Conservation (phyloP, 2,329 filamentous ascomycete genomes). For the Parascedosporium putredinis region DNA sequence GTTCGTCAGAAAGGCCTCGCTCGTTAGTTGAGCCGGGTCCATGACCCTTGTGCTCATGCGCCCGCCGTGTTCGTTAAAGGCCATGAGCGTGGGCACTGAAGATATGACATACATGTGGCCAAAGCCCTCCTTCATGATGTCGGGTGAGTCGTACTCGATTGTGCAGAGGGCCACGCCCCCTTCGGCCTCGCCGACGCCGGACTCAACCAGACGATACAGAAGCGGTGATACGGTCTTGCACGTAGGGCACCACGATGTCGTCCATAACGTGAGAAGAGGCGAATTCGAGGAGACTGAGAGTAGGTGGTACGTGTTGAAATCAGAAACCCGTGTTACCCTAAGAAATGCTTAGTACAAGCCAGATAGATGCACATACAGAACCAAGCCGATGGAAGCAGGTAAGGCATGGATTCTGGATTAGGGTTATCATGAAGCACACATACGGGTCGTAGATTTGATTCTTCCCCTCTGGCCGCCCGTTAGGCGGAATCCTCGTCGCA, state of each 20-base stretch:
- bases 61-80: conserved; percentile 30
- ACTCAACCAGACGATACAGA: conserved; percentile 35
- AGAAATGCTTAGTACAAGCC: conserved; percentile 5
- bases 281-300: conserved; percentile 41
- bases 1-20: conserved; percentile 38
- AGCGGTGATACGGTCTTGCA: conserved; percentile 41
- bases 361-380: no score
- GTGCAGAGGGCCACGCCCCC: conserved; percentile 44
- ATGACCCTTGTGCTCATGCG: conserved; percentile 2
- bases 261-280: conserved; percentile 52
- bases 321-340: conserved; percentile 43
- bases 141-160: conserved; percentile 47
- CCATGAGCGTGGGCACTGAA: conserved; percentile 45
- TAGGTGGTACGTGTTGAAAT: conserved; percentile 45
- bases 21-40: conserved; percentile 26
- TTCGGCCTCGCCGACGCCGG: conserved; percentile 41
- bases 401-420: no score
- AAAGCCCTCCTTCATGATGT: conserved; percentile 35
- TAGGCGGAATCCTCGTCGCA: conserved; percentile 3
- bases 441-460: conserved; percentile 26
- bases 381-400: no score
- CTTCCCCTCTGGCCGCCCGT: conserved; percentile 14
- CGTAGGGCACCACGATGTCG: conserved; percentile 45
- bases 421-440: conserved; percentile 11
- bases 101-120: conserved; percentile 43